A percentile compares a stretch with the other conserved stretches of the same genome.
phyloP scores from a whole-genome alignment of 306 rosid species.

The Lathyrus sativus region DNA sequence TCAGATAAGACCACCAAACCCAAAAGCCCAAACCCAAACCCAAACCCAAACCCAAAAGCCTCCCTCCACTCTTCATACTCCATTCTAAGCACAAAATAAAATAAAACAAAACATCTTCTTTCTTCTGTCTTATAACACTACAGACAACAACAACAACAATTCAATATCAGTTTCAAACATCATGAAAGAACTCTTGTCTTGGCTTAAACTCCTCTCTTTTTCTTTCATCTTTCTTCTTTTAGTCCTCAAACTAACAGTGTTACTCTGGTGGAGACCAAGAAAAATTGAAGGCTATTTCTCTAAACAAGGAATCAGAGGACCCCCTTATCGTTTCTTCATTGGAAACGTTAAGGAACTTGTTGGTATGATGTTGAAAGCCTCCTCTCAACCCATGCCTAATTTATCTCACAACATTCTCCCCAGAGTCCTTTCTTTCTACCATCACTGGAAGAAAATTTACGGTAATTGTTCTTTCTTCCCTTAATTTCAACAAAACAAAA shows the following conservation, averaged over 20 bases:
- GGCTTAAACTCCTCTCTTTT: conserved; percentile 50
- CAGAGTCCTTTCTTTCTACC: conserved; percentile 91
- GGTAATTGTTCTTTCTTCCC: conserved; percentile 33
- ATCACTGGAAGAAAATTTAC: conserved; percentile 94
- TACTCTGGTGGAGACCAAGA: conserved; percentile 91
- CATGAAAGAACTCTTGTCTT: conserved; percentile 52
- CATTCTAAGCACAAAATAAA: background rate
- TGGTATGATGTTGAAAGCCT: conserved; percentile 83
- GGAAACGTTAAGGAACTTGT: conserved; percentile 83
- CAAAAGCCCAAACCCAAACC: conserved; percentile 27
- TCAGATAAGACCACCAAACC: conserved; percentile 44
- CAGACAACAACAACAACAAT: background rate
- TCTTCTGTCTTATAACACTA: background rate
- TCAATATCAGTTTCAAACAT: background rate
- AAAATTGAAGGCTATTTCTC: conserved; percentile 74
- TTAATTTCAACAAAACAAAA: conserved; percentile 1
- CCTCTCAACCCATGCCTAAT: conserved; percentile 84
- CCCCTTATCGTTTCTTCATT: conserved; percentile 94
- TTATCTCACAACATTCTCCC: conserved; percentile 94
- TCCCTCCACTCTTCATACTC: conserved; percentile 29
- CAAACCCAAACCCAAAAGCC: conserved; percentile 35
- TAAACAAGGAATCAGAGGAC: conserved; percentile 88
- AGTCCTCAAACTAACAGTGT: conserved; percentile 44
- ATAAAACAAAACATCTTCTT: background rate
- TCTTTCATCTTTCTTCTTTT: conserved; percentile 39